A percentile compares a stretch with the other conserved stretches of the same genome.
phyloP scores from a whole-genome alignment of 257 asterid genomes.

The Leonotis leonurus region DNA sequence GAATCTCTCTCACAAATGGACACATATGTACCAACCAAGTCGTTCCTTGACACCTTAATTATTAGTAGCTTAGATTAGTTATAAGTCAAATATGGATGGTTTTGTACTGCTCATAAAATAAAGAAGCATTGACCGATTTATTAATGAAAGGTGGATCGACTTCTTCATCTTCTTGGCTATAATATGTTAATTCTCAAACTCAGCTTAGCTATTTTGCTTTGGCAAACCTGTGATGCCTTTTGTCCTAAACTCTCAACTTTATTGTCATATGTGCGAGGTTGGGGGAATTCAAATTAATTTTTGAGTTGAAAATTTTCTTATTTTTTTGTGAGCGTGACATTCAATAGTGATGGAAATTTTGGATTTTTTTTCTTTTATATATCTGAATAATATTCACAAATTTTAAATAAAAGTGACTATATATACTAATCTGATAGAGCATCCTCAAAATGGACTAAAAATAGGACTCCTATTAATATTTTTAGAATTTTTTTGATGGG shows the following conservation, averaged over 20 bases:
- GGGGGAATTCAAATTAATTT: not conserved
- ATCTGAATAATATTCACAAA: not conserved
- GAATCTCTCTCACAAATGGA: not conserved
- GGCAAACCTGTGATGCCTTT: not conserved
- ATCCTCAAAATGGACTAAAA: too few species aligned
- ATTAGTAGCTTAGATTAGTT: not conserved
- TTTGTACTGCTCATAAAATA: too few species aligned
- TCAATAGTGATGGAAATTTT: not conserved
- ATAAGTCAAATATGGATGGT: not conserved
- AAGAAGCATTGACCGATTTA: not conserved
- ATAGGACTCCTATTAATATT: too few species aligned
- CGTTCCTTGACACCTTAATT: not conserved
- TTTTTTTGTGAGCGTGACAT: not conserved
- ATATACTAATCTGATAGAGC: too few species aligned
- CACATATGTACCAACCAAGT: not conserved
- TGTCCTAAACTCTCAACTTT: not conserved
- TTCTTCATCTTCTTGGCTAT: too few species aligned
- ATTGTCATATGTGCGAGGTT: not conserved
- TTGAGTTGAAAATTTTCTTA: not conserved
- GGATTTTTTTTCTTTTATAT: not conserved
- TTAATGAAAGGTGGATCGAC: not conserved
- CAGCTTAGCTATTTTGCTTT: too few species aligned
- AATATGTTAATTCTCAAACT: too few species aligned
- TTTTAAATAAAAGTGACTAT: too few species aligned
- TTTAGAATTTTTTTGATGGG: too few species aligned